phyloP scores from a whole-genome alignment of 2,329 filamentous ascomycete genomes.

The Dactylonectria estremocensis region DNA sequence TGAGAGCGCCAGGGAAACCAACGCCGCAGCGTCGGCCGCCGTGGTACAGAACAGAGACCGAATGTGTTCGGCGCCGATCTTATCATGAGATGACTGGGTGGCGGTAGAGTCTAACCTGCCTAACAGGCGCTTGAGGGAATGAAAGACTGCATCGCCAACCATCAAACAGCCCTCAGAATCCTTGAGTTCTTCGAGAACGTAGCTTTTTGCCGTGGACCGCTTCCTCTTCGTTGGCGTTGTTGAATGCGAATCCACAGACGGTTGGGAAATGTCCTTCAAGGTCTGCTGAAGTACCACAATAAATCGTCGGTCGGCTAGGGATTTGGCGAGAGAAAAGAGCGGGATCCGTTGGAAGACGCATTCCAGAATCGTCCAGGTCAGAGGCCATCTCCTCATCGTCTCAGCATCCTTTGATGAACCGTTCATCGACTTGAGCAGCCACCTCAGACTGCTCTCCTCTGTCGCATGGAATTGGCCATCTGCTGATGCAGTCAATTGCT shows the following conservation, averaged over 20 bases:
- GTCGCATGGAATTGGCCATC: constrained; percentile 64
- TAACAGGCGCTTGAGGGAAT: constrained; percentile 63
- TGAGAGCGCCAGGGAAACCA: constrained; percentile 62
- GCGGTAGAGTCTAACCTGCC: constrained; percentile 58
- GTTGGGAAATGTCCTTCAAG: constrained; percentile 69
- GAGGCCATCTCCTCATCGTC: constrained; percentile 68
- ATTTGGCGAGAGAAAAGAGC: constrained; percentile 77
- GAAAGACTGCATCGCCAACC: constrained; percentile 65
- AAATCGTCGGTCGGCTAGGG: constrained; percentile 80
- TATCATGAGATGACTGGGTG: constrained; percentile 58
- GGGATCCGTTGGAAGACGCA: constrained; percentile 77
- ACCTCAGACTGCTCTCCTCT: constrained; percentile 72
- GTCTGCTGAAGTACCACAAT: constrained; percentile 76
- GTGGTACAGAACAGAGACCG: constrained; percentile 69
- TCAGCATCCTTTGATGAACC: constrained; percentile 63
- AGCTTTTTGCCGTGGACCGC: constrained; percentile 54
- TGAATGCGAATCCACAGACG: constrained; percentile 46
- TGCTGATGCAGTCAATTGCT: constrained; percentile 59
- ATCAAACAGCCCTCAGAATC: constrained; percentile 59
- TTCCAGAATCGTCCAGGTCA: constrained; percentile 74
- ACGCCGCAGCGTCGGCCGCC: constrained; percentile 61
- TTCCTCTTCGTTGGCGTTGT: constrained; percentile 62
- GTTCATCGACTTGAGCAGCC: constrained; percentile 75
- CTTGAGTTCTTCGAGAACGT: constrained; percentile 59
- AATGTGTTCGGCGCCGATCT: constrained; percentile 71